phyloP scores from a whole-genome alignment of 345 rosid species.

The Linum lewisii region DNA sequence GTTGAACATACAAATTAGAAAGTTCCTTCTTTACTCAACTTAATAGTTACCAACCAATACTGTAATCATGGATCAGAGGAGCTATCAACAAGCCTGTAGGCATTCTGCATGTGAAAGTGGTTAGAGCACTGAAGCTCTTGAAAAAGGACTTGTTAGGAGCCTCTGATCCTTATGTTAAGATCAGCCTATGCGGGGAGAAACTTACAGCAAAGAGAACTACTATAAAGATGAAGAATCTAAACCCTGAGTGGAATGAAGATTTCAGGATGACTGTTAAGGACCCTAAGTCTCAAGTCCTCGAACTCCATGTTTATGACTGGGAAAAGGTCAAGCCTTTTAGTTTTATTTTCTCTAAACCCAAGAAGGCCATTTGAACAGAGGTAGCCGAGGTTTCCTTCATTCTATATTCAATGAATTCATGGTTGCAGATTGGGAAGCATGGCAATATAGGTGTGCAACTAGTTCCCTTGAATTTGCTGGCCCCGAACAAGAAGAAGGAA shows the following conservation, averaged over 20 bases:
- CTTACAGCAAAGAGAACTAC: constrained; percentile 33
- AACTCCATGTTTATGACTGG: constrained; percentile 41
- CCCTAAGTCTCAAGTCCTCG: constrained; percentile 34
- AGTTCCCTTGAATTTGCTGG: constrained; percentile 29
- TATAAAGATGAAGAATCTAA: constrained; percentile 38
- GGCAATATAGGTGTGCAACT: constrained; percentile 48
- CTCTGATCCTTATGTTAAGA: constrained; percentile 45
- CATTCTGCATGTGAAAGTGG: constrained; percentile 37
- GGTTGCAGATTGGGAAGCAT: constrained; percentile 37
- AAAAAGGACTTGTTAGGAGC: constrained; percentile 46
- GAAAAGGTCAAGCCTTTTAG: constrained; percentile 29
- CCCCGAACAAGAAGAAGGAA: constrained; percentile 22
- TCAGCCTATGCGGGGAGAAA: constrained; percentile 34
- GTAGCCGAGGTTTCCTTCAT: neutral
- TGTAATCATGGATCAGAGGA: constrained; percentile 16
- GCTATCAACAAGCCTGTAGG: constrained; percentile 41
- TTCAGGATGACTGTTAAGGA: constrained; percentile 44
- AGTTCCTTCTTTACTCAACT: neutral
- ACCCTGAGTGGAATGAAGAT: constrained; percentile 44
- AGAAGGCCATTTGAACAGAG: neutral
- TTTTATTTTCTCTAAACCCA: neutral
- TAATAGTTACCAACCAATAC: constrained; percentile 1
- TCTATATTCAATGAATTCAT: too few relatives aligned
- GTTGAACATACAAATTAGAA: neutral
- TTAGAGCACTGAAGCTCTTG: constrained; percentile 28